phyloP scores from a whole-genome alignment of 163 green algal genomes.

The Chlorella variabilis region DNA sequence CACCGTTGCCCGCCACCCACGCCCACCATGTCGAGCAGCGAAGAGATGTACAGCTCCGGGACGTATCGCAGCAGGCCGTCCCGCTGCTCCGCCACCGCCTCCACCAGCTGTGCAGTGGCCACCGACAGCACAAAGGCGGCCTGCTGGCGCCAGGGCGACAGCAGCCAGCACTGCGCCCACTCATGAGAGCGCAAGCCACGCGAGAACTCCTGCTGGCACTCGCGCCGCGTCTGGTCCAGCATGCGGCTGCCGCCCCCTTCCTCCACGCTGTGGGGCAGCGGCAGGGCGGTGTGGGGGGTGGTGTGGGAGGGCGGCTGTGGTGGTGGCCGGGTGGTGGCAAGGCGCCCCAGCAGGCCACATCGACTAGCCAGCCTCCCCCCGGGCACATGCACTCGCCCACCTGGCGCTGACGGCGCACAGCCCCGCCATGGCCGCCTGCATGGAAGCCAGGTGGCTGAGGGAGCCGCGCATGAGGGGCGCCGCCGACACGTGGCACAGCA shows the following conservation, averaged over 20 bases:
- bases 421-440: constrained; percentile 16
- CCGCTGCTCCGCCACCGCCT: constrained; percentile 4
- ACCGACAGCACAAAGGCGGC: constrained; percentile 45
- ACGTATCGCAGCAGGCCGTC: constrained; percentile 70
- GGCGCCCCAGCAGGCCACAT: too few species aligned
- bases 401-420: neutral
- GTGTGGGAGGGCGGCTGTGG: too few species aligned
- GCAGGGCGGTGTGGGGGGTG: neutral
- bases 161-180: constrained; percentile 68
- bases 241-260: neutral
- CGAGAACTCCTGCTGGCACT: constrained; percentile 34
- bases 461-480: constrained; percentile 17
- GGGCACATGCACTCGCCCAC: neutral
- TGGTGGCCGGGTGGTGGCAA: too few species aligned
- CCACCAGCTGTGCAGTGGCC: constrained; percentile 49
- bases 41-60: constrained; percentile 76
- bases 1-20: neutral
- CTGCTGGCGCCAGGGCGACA: constrained; percentile 58
- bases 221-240: constrained; percentile 19
- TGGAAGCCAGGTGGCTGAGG: constrained; percentile 18
- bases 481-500: constrained; percentile 67
- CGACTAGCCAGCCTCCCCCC: too few species aligned
- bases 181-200: constrained; percentile 47
- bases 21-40: constrained; percentile 64
- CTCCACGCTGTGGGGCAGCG: neutral